Evolutionary conservation across 2,329 filamentous ascomycete species (phyloP).

Genomic region (Scedosporium apiospermum): DNA sequence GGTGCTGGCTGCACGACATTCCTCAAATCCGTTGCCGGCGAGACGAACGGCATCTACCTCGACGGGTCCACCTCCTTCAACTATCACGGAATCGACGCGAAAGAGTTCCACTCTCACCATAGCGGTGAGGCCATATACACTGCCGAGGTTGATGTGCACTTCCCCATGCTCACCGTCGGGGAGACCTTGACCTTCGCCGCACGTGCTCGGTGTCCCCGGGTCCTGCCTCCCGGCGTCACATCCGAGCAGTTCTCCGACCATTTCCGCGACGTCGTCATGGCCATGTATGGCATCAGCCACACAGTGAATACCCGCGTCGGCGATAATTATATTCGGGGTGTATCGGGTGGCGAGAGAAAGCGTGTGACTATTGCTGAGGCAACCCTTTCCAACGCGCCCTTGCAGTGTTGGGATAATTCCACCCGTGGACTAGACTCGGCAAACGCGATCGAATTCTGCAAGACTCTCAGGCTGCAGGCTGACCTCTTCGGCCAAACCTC

Average conservation of each 20-base stretch:
- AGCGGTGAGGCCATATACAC: conserved; percentile 83
- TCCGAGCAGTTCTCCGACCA: conserved; percentile 48
- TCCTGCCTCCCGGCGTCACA: conserved; percentile 49
- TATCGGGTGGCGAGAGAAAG: conserved; percentile 65
- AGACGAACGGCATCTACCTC: conserved; percentile 70
- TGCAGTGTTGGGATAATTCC: conserved; percentile 62
- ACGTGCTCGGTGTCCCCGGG: conserved; percentile 53
- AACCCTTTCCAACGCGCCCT: conserved; percentile 45
- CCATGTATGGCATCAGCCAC: conserved; percentile 65
- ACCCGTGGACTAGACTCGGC: conserved; percentile 66
- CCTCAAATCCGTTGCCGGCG: conserved; percentile 74
- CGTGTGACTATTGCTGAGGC: conserved; percentile 56
- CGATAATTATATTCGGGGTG: conserved; percentile 66
- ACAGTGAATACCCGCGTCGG: conserved; percentile 64
- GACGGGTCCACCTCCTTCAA: conserved; percentile 66
- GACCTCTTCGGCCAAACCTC: conserved; percentile 58
- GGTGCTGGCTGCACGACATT: conserved; percentile 77
- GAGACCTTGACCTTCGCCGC: conserved; percentile 74
- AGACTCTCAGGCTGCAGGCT: conserved; percentile 57
- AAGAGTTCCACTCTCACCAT: conserved; percentile 70
- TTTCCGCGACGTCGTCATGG: conserved; percentile 63
- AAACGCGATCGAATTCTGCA: conserved; percentile 67
- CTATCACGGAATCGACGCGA: conserved; percentile 64
- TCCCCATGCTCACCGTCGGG: conserved; percentile 66
- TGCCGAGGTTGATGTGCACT: conserved; percentile 75